Evolutionary conservation across 129 eudicot genomes (phyloP), one percentile per base, ranked within the genome.

Genomic region (Scalesia atractyloides): DNA sequence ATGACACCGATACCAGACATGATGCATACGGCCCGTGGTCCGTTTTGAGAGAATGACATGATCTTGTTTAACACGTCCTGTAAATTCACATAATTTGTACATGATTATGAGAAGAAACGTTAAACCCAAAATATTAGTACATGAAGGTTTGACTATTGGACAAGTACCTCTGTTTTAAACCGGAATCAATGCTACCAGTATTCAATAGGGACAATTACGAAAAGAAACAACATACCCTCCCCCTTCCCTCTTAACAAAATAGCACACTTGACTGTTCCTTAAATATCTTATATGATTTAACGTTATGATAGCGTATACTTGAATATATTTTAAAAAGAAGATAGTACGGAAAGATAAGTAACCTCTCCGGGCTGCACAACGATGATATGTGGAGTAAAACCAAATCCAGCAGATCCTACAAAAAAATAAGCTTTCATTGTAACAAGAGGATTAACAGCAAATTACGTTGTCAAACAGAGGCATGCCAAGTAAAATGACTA

Each of bases 351-450:
- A 24, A 37, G 11, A 19, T 71, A 22, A 70, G 57, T 64, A 60
- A 91, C 97, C 96, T 91, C 97, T 83, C 97, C 97, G 39, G 97
- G 81, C 72, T 81, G 82, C 82, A 91, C 96, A 66, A 72, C 56
- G 66, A 91, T 86, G 57, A 91, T 83, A 81, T 91, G 97, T 26
- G 96, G 97, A 63, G 89, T 84, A 70, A 91, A 91, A 47, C 93
- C 96, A 59, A 82, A 76, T 17, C 96, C 97, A 36, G 85, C 86
- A 34, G 96, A 84, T 26, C 92, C 97, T 91, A 89, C 87, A 81
- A 77, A 60, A 9, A 69, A 12, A 76, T 26, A 51, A 74, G 63
- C 10, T 54, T 74, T 36, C 18, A 5, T 53, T 3, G 24, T 46
- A 50, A 74, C 20, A 48, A 36, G 49, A 67, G 8, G 62, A 60